Conservation (phyloP, 1,284 basidiomycete genomes). For the Rhodofomes roseus region DNA sequence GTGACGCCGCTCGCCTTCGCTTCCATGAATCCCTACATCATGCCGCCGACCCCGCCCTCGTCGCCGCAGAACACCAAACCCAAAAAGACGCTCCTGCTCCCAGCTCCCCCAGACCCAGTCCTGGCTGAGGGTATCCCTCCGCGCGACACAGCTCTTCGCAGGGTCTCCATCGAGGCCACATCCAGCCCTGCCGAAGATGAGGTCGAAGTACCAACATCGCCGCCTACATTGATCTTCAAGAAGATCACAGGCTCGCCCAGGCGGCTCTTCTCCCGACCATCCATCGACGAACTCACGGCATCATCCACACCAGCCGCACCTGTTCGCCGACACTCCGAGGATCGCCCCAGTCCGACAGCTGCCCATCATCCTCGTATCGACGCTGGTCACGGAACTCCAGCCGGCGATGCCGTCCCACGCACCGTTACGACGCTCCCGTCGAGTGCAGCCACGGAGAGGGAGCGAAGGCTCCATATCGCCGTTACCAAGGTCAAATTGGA, state of each 20-base stretch:
- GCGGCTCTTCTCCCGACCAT: constrained; percentile 2
- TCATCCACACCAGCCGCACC: not conserved
- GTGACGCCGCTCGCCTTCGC: constrained; percentile 10
- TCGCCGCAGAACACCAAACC: constrained; percentile 10
- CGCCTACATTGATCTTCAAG: not conserved
- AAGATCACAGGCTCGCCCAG: not conserved
- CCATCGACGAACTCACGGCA: not conserved
- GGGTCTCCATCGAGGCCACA: not conserved
- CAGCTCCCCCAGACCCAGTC: not conserved
- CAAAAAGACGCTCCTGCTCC: not conserved
- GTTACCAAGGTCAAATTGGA: constrained; percentile 15
- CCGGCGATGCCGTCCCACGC: not conserved
- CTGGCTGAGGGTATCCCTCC: too few relatives aligned
- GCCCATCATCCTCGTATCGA: not conserved
- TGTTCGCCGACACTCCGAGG: not conserved
- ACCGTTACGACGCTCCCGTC: not conserved
- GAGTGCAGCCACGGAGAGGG: not conserved
- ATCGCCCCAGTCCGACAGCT: not conserved
- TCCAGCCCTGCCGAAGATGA: too few relatives aligned
- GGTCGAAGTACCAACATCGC: not conserved
- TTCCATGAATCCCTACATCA: constrained; percentile 14
- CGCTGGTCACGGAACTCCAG: not conserved
- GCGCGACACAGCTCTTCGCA: not conserved
- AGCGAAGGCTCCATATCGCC: constrained; percentile 16
- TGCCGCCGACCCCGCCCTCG: constrained; percentile 11